A percentile compares a stretch with the other conserved stretches of the same genome.
Conservation (phyloP, 176 grass and related monocot genomes). For the Saccharum spontaneum region DNA sequence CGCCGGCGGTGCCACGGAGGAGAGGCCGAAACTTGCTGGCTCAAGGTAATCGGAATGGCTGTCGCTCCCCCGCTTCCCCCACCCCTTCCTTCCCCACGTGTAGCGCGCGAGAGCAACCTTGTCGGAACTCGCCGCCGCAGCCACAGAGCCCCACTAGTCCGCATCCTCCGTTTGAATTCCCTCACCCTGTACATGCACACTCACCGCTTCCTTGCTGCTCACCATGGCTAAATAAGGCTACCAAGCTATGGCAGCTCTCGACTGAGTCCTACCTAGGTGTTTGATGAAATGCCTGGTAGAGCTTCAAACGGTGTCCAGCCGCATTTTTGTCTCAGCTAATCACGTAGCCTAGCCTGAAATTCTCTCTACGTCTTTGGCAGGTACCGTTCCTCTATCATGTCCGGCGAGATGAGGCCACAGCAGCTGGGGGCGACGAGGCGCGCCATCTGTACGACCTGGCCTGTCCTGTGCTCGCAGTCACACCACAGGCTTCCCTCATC, state of each 20-base stretch:
- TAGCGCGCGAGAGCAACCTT: neutral
- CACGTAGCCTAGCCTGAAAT: neutral
- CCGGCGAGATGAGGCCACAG: slow-evolving; percentile 24
- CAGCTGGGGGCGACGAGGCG: neutral
- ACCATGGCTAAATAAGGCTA: neutral
- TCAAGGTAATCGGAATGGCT: neutral
- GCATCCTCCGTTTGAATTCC: neutral
- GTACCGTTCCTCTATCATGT: slow-evolving; percentile 14
- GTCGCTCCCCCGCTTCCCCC: neutral
- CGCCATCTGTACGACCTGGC: slow-evolving; percentile 31
- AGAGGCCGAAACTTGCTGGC: neutral
- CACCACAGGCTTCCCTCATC: neutral
- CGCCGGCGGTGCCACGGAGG: neutral
- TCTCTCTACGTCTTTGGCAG: neutral
- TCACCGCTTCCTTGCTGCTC: neutral
- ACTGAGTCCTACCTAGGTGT: neutral
- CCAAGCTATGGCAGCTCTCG: neutral
- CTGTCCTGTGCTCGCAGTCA: neutral
- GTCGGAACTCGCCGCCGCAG: neutral
- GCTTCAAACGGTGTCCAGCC: neutral
- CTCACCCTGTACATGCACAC: neutral
- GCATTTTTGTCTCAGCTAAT: neutral
- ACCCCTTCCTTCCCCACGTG: neutral
- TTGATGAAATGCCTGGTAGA: neutral
- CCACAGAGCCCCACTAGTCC: neutral